Conservation (phyloP, 306 rosid species). For the Crataegus laevigata region DNA sequence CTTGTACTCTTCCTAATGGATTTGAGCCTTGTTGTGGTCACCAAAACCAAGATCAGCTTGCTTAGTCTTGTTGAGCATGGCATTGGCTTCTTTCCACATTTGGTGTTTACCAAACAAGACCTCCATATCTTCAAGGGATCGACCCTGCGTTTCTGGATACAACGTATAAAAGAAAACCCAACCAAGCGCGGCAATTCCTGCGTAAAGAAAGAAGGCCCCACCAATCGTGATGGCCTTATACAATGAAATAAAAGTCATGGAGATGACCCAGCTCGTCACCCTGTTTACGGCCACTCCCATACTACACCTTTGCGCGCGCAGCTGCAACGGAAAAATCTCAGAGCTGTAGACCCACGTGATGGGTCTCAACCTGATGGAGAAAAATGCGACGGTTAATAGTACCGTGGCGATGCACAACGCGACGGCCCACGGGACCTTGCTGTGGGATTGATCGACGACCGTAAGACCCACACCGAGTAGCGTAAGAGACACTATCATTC, state of each 20-base stretch:
- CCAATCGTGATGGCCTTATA: constrained; percentile 28
- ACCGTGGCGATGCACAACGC: no score
- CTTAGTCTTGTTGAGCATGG: background rate
- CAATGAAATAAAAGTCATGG: constrained; percentile 41
- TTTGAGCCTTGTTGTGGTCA: no score
- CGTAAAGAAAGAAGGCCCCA: constrained; percentile 38
- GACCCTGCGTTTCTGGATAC: constrained; percentile 44
- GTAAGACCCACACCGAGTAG: background rate
- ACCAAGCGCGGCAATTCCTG: constrained; percentile 1
- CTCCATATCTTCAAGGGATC: constrained; percentile 40
- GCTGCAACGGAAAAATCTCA: no score
- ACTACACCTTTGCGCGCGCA: no score
- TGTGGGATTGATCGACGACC: background rate
- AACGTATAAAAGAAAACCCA: constrained; percentile 37
- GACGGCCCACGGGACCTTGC: background rate
- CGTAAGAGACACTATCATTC: background rate
- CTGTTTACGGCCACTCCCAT: no score
- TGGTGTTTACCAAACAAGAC: no score
- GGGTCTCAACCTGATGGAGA: constrained; percentile 25
- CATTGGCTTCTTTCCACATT: no score
- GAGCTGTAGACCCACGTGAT: no score
- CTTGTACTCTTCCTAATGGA: no score
- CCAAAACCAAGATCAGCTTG: no score
- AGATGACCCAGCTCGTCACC: constrained; percentile 11
- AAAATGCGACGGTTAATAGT: no score